Conservation (phyloP, 2,329 filamentous ascomycete genomes). For the Trichoderma asperellum region DNA sequence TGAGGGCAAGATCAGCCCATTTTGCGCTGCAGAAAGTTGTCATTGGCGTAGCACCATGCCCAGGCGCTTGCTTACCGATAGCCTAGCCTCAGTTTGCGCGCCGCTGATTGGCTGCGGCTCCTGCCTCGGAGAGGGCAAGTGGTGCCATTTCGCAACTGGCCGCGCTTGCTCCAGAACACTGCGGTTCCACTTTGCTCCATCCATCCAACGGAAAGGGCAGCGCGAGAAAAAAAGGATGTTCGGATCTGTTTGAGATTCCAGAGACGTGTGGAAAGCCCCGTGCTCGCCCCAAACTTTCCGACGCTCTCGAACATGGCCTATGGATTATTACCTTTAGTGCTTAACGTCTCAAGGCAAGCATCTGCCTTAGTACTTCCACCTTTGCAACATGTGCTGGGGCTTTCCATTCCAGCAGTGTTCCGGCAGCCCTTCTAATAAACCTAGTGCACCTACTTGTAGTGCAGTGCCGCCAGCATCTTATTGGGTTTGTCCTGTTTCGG, state of each 20-base stretch:
- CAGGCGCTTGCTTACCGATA: conserved; percentile 23
- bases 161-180: conserved; percentile 21
- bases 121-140: conserved; percentile 25
- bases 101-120: conserved; percentile 11
- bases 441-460: no score
- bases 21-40: conserved; percentile 27
- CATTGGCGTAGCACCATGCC: conserved; percentile 29
- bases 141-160: conserved; percentile 28
- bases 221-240: not conserved
- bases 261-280: not conserved
- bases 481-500: not conserved
- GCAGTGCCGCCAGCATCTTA: no score
- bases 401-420: not conserved
- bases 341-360: not conserved
- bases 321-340: not conserved
- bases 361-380: not conserved
- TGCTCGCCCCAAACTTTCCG: not conserved
- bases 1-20: conserved; percentile 29
- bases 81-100: conserved; percentile 20
- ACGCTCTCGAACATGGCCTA: not conserved
- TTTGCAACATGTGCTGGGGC: not conserved
- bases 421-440: not conserved
- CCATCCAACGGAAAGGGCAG: conserved; percentile 12
- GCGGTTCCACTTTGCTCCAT: conserved; percentile 18
- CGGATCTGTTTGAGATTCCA: conserved; percentile 4